A percentile compares a stretch with the other conserved stretches of the same genome.
These are phyloP conservation scores for Afroboletus lepidellus DNA, from an alignment of 1,284 basidiomycete species.

Conservation along the genomic window DNA sequence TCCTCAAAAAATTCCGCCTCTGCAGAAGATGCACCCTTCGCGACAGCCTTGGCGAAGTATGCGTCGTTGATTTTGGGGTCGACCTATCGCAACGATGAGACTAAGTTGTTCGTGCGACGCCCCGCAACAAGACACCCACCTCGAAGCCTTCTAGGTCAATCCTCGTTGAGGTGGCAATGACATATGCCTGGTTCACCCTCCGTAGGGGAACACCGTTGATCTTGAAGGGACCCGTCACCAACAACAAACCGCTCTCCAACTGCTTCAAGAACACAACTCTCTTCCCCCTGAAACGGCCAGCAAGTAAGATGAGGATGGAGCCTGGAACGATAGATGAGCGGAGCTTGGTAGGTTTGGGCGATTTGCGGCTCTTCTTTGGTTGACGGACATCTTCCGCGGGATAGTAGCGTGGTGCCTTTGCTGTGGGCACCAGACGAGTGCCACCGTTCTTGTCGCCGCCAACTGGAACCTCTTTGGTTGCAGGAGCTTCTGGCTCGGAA, in stretches of 20 bases:
- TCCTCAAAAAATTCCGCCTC: constrained; percentile 97
- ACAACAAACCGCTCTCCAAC: constrained; percentile 87
- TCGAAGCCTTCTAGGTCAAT: constrained; percentile 80
- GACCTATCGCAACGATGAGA: constrained; percentile 45
- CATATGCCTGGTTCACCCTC: constrained; percentile 98
- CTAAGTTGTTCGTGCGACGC: constrained; percentile 9
- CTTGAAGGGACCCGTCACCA: constrained; percentile 98
- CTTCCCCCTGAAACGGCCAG: constrained; percentile 98
- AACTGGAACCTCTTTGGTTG: constrained; percentile 78
- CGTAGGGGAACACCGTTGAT: constrained; percentile 98
- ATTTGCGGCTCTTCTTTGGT: constrained; percentile 93
- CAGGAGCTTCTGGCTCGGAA: constrained; percentile 57
- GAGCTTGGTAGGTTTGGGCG: constrained; percentile 72
- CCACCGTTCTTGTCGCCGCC: constrained; percentile 91
- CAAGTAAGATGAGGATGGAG: constrained; percentile 94
- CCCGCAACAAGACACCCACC: constrained; percentile 41
- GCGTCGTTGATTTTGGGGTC: constrained; percentile 92
- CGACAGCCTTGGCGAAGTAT: constrained; percentile 87
- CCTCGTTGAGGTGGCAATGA: constrained; percentile 97
- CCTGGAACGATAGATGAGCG: constrained; percentile 92
- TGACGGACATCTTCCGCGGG: constrained; percentile 92
- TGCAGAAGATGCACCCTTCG: constrained; percentile 72
- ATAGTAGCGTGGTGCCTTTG: constrained; percentile 94
- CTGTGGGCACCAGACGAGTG: constrained; percentile 81
- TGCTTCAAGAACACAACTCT: constrained; percentile 99